These are phyloP conservation scores for Vigna angularis DNA, from an alignment of 306 rosid species.

Conservation along the genomic window DNA sequence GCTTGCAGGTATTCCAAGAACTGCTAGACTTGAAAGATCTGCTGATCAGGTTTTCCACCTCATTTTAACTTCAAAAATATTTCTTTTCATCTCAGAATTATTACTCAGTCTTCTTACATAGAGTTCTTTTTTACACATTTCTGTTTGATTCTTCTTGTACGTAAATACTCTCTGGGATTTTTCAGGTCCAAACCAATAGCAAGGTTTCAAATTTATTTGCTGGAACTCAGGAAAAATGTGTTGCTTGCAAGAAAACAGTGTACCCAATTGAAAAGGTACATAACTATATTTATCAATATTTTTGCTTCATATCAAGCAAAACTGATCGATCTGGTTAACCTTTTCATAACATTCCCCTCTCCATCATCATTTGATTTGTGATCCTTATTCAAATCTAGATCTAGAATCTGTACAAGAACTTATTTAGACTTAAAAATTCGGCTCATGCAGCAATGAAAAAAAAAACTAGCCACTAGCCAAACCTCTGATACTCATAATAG, in stretches of 20 bases:
- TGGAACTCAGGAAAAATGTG: conserved; percentile 94
- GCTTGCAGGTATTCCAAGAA: conserved; percentile 72
- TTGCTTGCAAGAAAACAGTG: conserved; percentile 85
- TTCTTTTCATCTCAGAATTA: conserved; percentile 9
- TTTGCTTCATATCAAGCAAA: neutral
- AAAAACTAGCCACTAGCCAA: too few relatives aligned
- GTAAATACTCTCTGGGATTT: conserved; percentile 22
- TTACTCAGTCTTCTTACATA: conserved; percentile 17
- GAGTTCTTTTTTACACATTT: conserved; percentile 21
- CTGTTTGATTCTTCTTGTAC: neutral
- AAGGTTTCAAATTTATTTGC: conserved; percentile 77
- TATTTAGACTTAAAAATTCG: too few relatives aligned
- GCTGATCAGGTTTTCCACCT: conserved; percentile 63
- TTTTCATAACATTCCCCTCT: too few relatives aligned
- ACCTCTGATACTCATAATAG: too few relatives aligned
- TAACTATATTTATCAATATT: neutral
- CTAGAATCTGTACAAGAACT: too few relatives aligned
- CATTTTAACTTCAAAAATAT: conserved; percentile 5
- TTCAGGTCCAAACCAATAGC: conserved; percentile 68
- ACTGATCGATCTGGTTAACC: neutral
- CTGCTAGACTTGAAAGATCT: conserved; percentile 66
- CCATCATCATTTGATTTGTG: too few relatives aligned
- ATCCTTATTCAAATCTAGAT: too few relatives aligned
- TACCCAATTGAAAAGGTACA: conserved; percentile 93
- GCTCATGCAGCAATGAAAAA: too few relatives aligned